Base-by-base conservation (phyloP, 2,329 filamentous ascomycete genomes). In the Talaromyces sp. region DNA sequence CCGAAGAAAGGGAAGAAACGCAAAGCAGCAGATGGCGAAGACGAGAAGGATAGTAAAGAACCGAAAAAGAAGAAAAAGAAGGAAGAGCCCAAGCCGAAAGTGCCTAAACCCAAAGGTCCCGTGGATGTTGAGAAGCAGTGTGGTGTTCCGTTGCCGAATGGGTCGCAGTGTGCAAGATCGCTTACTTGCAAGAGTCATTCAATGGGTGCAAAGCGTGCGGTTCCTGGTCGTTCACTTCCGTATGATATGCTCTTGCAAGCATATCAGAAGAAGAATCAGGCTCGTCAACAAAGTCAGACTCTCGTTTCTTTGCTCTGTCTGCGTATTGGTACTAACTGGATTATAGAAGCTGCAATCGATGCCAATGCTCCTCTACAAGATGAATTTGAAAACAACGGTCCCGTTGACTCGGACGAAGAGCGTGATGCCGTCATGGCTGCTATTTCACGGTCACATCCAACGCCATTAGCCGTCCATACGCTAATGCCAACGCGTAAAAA, bases 251-350 rank as follows among this genome's bases (percentile, higher is more conserved):
- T 97, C 39, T 81, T 97, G 37, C 86, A 89, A 13, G 87, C 88
- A 7, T 94, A 94, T 68, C 89, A 94, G 73, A 97, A 97, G 81
- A 97, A 97, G 80, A 99, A 99, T 67, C 94, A 97, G 73, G 94
- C 94, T 21, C 96, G 96, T 69, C 90, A 96, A 77, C 94, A 97
- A 74, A 96, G 90, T 92, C 80, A 76, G 87, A 82, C 43, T 31
- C 3, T 36, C 17, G n/a, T 28, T 41, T 46, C 31, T 19, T 45
- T 15, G 2, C 45, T 11, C 33, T 40, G 61, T 61, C 3, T 48
- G 28, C 11, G 8, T 53, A 11, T 53, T 41, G 9, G 31, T 57
- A 37, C 58, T 59, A 55, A 56, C 63, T 65, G 36, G 63, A 58
- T 56, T 70, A 67, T 71, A 94, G 90, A 97, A 77, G 92, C 92